Evolutionary conservation across 2,329 filamentous ascomycete genomes (phyloP).

Genomic region (Metarhizium guizhouense): DNA sequence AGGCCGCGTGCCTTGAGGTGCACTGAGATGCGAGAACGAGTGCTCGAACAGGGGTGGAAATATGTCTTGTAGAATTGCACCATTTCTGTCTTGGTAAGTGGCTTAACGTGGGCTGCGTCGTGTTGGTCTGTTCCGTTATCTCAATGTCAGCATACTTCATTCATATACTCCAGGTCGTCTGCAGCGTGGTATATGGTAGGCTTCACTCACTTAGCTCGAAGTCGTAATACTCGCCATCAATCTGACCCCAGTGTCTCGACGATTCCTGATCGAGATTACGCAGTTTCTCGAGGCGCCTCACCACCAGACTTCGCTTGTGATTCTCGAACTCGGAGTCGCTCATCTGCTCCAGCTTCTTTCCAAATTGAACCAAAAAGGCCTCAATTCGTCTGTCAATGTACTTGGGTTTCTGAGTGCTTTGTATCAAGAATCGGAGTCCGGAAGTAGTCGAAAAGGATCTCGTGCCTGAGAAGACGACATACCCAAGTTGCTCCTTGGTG

Average conservation of each 20-base stretch:
- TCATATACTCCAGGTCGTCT: background rate
- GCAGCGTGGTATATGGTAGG: background rate
- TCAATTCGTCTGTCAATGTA: slow-evolving; percentile 87
- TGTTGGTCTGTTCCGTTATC: slow-evolving; percentile 45
- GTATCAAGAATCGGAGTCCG: slow-evolving; percentile 82
- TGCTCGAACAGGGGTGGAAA: slow-evolving; percentile 64
- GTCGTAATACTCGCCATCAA: slow-evolving; percentile 79
- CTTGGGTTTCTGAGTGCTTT: slow-evolving; percentile 77
- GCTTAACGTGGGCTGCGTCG: slow-evolving; percentile 67
- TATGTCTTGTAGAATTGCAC: slow-evolving; percentile 67
- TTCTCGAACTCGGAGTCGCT: slow-evolving; percentile 75
- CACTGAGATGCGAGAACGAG: slow-evolving; percentile 74
- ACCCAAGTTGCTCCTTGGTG: slow-evolving; percentile 95
- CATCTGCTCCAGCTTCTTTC: slow-evolving; percentile 63
- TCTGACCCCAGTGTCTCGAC: slow-evolving; percentile 73
- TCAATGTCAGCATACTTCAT: background rate
- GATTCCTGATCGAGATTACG: slow-evolving; percentile 89
- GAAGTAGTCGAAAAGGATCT: slow-evolving; percentile 66
- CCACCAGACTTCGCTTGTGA: slow-evolving; percentile 83
- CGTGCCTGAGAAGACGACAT: slow-evolving; percentile 83
- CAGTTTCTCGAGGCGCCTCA: slow-evolving; percentile 78
- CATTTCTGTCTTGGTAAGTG: slow-evolving; percentile 71
- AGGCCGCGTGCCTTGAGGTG: slow-evolving; percentile 70
- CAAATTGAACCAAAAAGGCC: slow-evolving; percentile 64
- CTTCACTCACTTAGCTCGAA: slow-evolving; percentile 66